A percentile compares a stretch with the other conserved stretches of the same genome.
These are phyloP conservation scores for Melaleuca quinquenervia DNA, from an alignment of 345 rosid species.

Conservation along the genomic window DNA sequence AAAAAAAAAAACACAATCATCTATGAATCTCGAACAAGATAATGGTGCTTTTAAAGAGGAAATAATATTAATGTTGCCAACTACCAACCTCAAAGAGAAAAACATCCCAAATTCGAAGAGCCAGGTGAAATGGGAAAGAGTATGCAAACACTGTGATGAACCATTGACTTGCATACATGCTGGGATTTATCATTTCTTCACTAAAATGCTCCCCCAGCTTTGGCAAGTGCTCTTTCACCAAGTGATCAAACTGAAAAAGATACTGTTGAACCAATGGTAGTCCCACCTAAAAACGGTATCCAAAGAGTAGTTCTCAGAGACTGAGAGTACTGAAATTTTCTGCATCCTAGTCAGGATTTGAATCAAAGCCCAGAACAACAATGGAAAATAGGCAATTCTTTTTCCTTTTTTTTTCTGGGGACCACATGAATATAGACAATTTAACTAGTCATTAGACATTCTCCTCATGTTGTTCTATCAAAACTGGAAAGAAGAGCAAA, in stretches of 20 bases:
- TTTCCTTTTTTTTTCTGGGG: background rate
- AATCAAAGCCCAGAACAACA: background rate
- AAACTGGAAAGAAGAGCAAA: background rate
- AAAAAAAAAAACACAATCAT: background rate
- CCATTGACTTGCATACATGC: constrained; percentile 99
- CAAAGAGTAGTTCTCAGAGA: background rate
- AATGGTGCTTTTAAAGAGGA: background rate
- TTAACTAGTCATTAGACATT: background rate
- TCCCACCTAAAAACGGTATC: constrained; percentile 45
- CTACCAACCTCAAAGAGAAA: constrained; percentile 78
- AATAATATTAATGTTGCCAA: background rate
- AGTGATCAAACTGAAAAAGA: constrained; percentile 62
- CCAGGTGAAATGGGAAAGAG: constrained; percentile 86
- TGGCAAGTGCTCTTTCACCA: constrained; percentile 78
- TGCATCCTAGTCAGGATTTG: background rate
- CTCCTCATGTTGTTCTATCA: background rate
- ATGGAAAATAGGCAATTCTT: background rate
- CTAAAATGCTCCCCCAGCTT: constrained; percentile 86
- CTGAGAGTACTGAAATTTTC: background rate
- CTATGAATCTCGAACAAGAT: background rate
- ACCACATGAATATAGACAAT: background rate
- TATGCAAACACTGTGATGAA: constrained; percentile 93
- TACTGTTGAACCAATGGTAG: constrained; percentile 92
- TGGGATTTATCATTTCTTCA: constrained; percentile 90
- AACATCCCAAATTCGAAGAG: constrained; percentile 98